Conservation (phyloP, 2,329 filamentous ascomycete species). For the Aaosphaeria pasadenensis region DNA sequence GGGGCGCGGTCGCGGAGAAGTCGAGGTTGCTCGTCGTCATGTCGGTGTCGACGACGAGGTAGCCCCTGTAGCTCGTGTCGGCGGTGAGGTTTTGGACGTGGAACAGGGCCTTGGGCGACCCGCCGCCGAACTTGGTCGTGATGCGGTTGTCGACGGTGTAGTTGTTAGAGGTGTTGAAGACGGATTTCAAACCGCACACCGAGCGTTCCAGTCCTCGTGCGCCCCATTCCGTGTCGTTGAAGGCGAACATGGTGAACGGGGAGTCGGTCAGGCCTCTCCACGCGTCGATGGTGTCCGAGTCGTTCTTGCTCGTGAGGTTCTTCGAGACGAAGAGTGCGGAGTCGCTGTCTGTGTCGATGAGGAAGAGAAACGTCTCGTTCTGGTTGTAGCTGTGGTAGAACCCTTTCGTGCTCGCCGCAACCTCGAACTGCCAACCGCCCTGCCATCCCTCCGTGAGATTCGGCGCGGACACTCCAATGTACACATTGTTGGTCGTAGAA, state of each 20-base stretch:
- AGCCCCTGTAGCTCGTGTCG: constrained; percentile 68
- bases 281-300: constrained; percentile 48
- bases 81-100: constrained; percentile 73
- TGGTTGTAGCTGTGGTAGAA: constrained; percentile 68
- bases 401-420: constrained; percentile 78
- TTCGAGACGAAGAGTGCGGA: constrained; percentile 77
- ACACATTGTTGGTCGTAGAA: constrained; percentile 65
- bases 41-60: constrained; percentile 62
- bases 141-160: constrained; percentile 63
- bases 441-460: constrained; percentile 56
- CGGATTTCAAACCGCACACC: constrained; percentile 72
- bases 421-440: constrained; percentile 73
- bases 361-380: constrained; percentile 60
- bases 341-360: constrained; percentile 80
- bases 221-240: constrained; percentile 56
- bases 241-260: constrained; percentile 73
- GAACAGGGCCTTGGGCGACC: constrained; percentile 76
- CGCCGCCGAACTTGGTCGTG: constrained; percentile 60
- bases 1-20: constrained; percentile 33
- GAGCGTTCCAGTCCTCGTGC: constrained; percentile 71
- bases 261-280: constrained; percentile 57
- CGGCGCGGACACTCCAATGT: constrained; percentile 72
- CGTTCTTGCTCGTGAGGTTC: constrained; percentile 58
- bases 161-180: constrained; percentile 61
- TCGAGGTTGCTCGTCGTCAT: constrained; percentile 54